phyloP scores from a whole-genome alignment of 2,329 filamentous ascomycete species.

The Aspergillus jensenii region DNA sequence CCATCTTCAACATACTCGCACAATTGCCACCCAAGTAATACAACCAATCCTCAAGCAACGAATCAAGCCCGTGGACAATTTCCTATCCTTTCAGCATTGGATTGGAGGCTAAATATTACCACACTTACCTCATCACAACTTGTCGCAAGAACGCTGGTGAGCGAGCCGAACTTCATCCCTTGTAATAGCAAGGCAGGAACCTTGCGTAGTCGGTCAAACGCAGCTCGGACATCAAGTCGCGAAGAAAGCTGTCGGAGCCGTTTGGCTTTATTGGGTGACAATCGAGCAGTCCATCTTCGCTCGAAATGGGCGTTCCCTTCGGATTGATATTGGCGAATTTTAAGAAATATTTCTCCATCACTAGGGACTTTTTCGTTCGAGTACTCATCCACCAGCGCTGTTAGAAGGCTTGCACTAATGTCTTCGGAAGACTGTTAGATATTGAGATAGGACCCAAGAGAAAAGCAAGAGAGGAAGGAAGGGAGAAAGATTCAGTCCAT shows the following conservation, averaged over 20 bases:
- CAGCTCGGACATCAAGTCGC: constrained; percentile 6
- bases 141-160: constrained; percentile 16
- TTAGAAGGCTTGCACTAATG: constrained; percentile 10
- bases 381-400: constrained; percentile 14
- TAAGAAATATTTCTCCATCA: background rate
- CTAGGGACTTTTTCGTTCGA: background rate
- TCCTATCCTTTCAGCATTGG: constrained; percentile 17
- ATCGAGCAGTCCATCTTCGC: constrained; percentile 7
- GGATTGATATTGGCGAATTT: background rate
- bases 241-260: constrained; percentile 9
- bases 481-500: too few species aligned
- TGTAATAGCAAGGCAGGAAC: constrained; percentile 12
- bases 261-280: constrained; percentile 13
- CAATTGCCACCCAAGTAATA: constrained; percentile 9
- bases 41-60: constrained; percentile 21
- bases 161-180: constrained; percentile 15
- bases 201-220: constrained; percentile 12
- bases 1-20: constrained; percentile 18
- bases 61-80: constrained; percentile 17
- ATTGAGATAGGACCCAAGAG: too few species aligned
- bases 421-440: too few species aligned
- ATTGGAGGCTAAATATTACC: too few species aligned
- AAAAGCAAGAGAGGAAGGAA: too few species aligned
- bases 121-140: constrained; percentile 19
- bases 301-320: background rate